phyloP scores from a whole-genome alignment of 2,329 filamentous ascomycete species.

The Pyrenochaeta sp. region DNA sequence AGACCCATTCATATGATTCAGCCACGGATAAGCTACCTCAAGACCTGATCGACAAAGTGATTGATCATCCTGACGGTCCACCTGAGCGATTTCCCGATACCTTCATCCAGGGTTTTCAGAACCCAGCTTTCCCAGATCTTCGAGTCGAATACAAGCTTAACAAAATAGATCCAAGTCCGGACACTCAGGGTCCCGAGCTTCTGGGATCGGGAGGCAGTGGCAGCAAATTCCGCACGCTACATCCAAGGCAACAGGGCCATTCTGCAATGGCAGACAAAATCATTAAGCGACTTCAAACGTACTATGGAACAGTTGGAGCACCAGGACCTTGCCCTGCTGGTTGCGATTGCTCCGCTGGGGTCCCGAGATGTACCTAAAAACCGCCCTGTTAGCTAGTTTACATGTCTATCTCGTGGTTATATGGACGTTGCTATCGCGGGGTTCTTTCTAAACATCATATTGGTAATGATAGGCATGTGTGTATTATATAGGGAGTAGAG shows the following conservation, averaged over 20 bases:
- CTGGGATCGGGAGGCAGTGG: background rate
- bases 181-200: background rate
- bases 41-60: conserved; percentile 2
- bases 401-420: no score
- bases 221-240: background rate
- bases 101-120: background rate
- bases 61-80: background rate
- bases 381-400: no score
- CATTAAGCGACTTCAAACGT: conserved; percentile 5
- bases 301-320: no score
- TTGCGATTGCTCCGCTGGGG: no score
- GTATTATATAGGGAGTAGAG: no score
- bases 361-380: no score
- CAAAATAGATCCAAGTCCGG: no score
- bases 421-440: no score
- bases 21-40: background rate
- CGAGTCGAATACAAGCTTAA: background rate
- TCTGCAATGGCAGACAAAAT: conserved; percentile 2
- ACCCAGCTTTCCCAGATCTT: background rate
- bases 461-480: no score
- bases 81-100: background rate
- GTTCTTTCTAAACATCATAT: no score
- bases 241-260: conserved; percentile 5
- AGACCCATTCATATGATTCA: background rate
- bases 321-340: no score